Conservation (phyloP, 192 early-diverging fungal genomes). For the Lunasporangiospora selenospora region DNA sequence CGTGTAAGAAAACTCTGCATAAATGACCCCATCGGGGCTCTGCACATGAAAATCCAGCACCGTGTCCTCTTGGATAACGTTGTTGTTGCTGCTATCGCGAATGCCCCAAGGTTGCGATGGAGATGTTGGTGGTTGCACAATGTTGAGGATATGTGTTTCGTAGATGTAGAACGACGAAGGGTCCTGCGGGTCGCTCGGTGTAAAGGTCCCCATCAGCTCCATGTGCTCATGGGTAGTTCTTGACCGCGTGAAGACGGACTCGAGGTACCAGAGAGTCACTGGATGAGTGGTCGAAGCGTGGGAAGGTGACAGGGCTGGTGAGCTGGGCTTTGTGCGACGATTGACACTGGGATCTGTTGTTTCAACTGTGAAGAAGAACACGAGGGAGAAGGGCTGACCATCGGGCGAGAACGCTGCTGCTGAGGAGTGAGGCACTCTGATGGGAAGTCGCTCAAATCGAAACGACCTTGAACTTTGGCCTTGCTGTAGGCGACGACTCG, state of each 20-base stretch:
- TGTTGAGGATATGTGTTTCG: constrained; percentile 15
- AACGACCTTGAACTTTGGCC: too few species aligned
- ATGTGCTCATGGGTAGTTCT: constrained; percentile 21
- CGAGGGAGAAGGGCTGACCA: constrained; percentile 23
- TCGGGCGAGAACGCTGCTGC: constrained; percentile 6
- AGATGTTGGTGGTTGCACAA: constrained; percentile 25
- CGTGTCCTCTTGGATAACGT: constrained; percentile 27
- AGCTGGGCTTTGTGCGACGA: too few species aligned
- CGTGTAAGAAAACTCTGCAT: constrained; percentile 27
- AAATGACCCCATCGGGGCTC: constrained; percentile 13
- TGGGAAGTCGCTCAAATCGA: constrained; percentile 31
- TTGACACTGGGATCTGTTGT: too few species aligned
- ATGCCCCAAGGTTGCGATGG: too few species aligned
- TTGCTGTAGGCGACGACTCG: constrained; percentile 8
- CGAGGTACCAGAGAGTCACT: constrained; percentile 27
- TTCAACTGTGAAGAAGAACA: constrained; percentile 35
- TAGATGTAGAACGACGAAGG: constrained; percentile 36
- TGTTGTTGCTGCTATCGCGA: too few species aligned
- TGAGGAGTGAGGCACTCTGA: constrained; percentile 23
- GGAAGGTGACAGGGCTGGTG: too few species aligned
- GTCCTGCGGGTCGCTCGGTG: constrained; percentile 17
- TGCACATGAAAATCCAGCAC: constrained; percentile 27
- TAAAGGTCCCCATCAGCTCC: constrained; percentile 36
- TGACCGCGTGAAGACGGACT: constrained; percentile 21
- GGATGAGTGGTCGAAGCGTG: too few species aligned